Percentiles rank a stretch among this genome's conserved stretches.
These are phyloP conservation scores for Trichoderma erinaceum DNA, from an alignment of 495 filamentous ascomycete genomes.

Conservation along the genomic window DNA sequence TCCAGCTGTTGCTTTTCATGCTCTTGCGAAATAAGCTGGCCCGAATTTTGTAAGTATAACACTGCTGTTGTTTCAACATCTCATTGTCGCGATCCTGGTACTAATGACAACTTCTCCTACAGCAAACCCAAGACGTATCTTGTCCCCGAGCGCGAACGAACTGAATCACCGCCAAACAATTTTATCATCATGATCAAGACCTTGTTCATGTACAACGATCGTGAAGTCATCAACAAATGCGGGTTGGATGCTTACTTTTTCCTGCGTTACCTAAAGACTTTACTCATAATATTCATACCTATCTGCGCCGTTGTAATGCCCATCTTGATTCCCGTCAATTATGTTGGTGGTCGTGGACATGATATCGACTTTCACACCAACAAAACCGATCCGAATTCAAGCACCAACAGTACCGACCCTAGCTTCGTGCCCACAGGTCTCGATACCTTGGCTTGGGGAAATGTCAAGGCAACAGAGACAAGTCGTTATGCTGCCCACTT, in stretches of 20 bases:
- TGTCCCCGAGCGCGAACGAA: conserved; percentile 81
- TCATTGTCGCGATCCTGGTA: conserved; percentile 21
- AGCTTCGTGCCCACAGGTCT: conserved; percentile 50
- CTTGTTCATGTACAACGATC: conserved; percentile 69
- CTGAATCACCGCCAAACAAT: conserved; percentile 61
- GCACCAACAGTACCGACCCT: conserved; percentile 20
- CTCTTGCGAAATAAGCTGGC: conserved; percentile 70
- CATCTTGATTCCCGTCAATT: conserved; percentile 80
- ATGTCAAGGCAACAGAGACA: conserved; percentile 65
- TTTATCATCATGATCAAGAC: conserved; percentile 62
- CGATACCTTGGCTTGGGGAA: conserved; percentile 84
- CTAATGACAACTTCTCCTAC: conserved; percentile 10
- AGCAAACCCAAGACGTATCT: conserved; percentile 86
- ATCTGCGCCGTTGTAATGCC: conserved; percentile 75
- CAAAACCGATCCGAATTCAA: conserved; percentile 20
- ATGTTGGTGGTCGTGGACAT: conserved; percentile 59
- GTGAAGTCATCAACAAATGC: conserved; percentile 91
- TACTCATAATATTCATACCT: conserved; percentile 86
- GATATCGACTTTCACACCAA: conserved; percentile 39
- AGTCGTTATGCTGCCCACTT: conserved; percentile 85
- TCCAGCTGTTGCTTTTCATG: conserved; percentile 71
- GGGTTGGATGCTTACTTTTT: conserved; percentile 98
- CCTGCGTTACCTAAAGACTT: conserved; percentile 86
- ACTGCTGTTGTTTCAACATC: conserved; percentile 63
- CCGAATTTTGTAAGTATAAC: conserved; percentile 82